Evolutionary conservation across 805 yeast genomes (phyloP).

Genomic region (Pichia nakasei): DNA sequence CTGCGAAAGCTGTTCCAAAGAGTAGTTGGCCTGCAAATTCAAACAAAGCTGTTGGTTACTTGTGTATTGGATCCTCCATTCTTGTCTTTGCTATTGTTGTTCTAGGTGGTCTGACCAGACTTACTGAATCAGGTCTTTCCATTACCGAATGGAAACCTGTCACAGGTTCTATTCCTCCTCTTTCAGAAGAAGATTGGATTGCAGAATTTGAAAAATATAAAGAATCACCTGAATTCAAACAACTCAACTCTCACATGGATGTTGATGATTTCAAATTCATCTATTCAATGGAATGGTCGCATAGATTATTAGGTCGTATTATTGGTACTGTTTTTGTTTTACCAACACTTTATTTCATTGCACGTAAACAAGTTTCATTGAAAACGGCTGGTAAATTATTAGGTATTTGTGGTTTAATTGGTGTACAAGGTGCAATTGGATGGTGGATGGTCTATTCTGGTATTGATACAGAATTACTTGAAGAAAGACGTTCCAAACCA

Average conservation of each 20-base stretch:
- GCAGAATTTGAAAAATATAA: slow-evolving; percentile 73
- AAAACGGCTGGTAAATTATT: slow-evolving; percentile 60
- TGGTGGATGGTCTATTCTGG: slow-evolving; percentile 99
- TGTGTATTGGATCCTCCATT: slow-evolving; percentile 82
- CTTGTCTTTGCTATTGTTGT: slow-evolving; percentile 92
- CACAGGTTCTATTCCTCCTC: slow-evolving; percentile 89
- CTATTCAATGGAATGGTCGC: slow-evolving; percentile 97
- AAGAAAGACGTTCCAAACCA: slow-evolving; percentile 84
- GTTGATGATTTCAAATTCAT: slow-evolving; percentile 92
- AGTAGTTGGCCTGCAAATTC: slow-evolving; percentile 35
- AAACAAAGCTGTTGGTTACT: slow-evolving; percentile 63
- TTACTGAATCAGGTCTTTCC: slow-evolving; percentile 91
- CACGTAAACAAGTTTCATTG: slow-evolving; percentile 52
- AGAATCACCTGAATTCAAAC: slow-evolving; percentile 84
- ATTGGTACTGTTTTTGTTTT: slow-evolving; percentile 76
- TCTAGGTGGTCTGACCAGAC: slow-evolving; percentile 91
- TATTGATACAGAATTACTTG: slow-evolving; percentile 67
- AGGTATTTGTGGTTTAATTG: slow-evolving; percentile 69
- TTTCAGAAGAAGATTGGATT: slow-evolving; percentile 75
- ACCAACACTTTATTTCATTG: slow-evolving; percentile 80
- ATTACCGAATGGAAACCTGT: slow-evolving; percentile 99
- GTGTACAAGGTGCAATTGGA: slow-evolving; percentile 91
- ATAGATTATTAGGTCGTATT: slow-evolving; percentile 83
- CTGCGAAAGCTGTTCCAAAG: not conserved
- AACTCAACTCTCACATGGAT: slow-evolving; percentile 79